Evolutionary conservation across 2,329 filamentous ascomycete genomes (phyloP).

Genomic region (Ophiocordyceps unilateralis): DNA sequence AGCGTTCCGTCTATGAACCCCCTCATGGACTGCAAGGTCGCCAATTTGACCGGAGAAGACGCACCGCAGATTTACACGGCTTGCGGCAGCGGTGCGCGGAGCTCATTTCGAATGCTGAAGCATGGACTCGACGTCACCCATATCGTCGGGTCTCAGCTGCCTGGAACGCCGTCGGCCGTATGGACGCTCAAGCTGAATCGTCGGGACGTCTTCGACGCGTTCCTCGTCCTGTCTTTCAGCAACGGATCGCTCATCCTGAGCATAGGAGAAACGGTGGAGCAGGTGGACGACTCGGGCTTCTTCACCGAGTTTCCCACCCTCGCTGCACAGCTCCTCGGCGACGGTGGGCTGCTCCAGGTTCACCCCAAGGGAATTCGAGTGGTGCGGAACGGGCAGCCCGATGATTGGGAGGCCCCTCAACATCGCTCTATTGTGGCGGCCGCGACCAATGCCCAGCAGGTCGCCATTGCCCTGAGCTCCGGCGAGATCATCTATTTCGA

Average conservation of each 20-base stretch:
- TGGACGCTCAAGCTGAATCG: slow-evolving; percentile 86
- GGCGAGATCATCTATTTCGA: slow-evolving; percentile 98
- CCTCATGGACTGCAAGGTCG: slow-evolving; percentile 77
- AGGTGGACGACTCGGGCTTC: slow-evolving; percentile 88
- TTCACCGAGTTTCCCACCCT: slow-evolving; percentile 76
- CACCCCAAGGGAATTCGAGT: slow-evolving; percentile 94
- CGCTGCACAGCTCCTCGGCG: slow-evolving; percentile 83
- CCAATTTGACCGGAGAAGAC: slow-evolving; percentile 80
- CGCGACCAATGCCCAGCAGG: slow-evolving; percentile 81
- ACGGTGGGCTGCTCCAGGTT: slow-evolving; percentile 83
- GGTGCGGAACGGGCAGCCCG: slow-evolving; percentile 61
- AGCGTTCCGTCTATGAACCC: slow-evolving; percentile 82
- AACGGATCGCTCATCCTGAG: slow-evolving; percentile 84
- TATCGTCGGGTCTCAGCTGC: slow-evolving; percentile 85
- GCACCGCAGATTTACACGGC: slow-evolving; percentile 92
- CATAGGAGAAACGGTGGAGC: slow-evolving; percentile 92
- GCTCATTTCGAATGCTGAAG: slow-evolving; percentile 79
- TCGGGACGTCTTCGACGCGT: slow-evolving; percentile 74
- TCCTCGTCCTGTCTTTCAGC: slow-evolving; percentile 86
- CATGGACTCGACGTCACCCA: slow-evolving; percentile 88
- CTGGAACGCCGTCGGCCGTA: slow-evolving; percentile 74
- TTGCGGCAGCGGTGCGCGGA: slow-evolving; percentile 74
- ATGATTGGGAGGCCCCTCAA: slow-evolving; percentile 86
- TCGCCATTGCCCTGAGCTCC: slow-evolving; percentile 84
- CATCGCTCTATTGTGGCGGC: slow-evolving; percentile 92